Evolutionary conservation across 2,329 filamentous ascomycete genomes (phyloP).

Genomic region (Trichoderma koningiopsis): DNA sequence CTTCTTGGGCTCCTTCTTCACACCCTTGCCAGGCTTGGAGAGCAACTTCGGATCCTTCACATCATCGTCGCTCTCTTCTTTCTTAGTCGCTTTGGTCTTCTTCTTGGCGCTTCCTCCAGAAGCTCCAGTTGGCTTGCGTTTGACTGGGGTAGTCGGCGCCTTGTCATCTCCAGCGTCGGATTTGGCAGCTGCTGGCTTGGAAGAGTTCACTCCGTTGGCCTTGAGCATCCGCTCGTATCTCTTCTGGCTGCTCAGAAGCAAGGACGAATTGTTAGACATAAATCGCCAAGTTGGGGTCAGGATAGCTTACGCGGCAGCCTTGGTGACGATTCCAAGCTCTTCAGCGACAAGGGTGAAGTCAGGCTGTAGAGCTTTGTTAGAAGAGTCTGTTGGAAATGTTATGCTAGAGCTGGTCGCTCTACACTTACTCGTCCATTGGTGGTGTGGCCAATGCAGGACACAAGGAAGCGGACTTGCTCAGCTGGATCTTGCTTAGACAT

Average conservation of each 20-base stretch:
- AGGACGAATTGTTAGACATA: neutral
- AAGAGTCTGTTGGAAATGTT: neutral
- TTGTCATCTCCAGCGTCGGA: slow-evolving; percentile 16
- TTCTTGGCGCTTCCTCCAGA: slow-evolving; percentile 34
- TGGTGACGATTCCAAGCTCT: slow-evolving; percentile 64
- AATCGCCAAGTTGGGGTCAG: neutral
- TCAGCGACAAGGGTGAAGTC: slow-evolving; percentile 66
- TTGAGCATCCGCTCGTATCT: slow-evolving; percentile 69
- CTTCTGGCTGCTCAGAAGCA: slow-evolving; percentile 56
- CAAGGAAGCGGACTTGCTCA: slow-evolving; percentile 64
- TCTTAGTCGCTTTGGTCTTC: slow-evolving; percentile 33
- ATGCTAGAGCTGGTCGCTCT: neutral
- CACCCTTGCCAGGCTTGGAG: neutral
- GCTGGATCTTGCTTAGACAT: slow-evolving; percentile 58
- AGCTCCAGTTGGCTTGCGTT: slow-evolving; percentile 36
- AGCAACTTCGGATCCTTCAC: slow-evolving; percentile 27
- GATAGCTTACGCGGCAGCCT: slow-evolving; percentile 69
- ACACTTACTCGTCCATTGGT: slow-evolving; percentile 59
- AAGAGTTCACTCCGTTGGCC: slow-evolving; percentile 50
- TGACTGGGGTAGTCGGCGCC: slow-evolving; percentile 31
- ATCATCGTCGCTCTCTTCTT: slow-evolving; percentile 32
- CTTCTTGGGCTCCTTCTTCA: slow-evolving; percentile 27
- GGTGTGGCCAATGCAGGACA: slow-evolving; percentile 65
- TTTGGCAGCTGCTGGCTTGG: slow-evolving; percentile 26
- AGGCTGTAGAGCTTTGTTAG: slow-evolving; percentile 48